Percentiles rank a stretch among this genome's conserved stretches.
Evolutionary conservation across 1,284 basidiomycete genomes (phyloP).

Genomic region (Retiboletus fuscus): DNA sequence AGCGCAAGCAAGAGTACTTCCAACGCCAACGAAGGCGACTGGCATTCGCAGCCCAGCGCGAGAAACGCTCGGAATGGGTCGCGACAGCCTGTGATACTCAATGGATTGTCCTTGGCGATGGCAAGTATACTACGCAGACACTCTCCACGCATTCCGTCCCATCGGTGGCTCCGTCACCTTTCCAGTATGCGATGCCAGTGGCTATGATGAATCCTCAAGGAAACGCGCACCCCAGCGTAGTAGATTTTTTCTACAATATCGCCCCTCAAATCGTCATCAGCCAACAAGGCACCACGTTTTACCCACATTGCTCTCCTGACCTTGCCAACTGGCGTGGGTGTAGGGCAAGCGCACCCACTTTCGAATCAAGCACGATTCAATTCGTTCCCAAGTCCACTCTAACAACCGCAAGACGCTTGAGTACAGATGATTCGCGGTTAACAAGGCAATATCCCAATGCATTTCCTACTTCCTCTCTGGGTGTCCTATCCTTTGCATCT

Average conservation of each 20-base stretch:
- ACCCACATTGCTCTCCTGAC: conserved; percentile 52
- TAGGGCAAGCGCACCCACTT: conserved; percentile 19
- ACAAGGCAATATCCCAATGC: conserved; percentile 35
- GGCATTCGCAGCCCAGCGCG: conserved; percentile 41
- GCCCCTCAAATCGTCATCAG: conserved; percentile 53
- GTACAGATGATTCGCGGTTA: conserved; percentile 31
- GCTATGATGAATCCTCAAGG: conserved; percentile 19
- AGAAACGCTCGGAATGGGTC: conserved; percentile 46
- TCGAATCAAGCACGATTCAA: conserved; percentile 25
- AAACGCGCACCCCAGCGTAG: background rate
- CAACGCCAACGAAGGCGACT: conserved; percentile 33
- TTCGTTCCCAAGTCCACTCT: conserved; percentile 52
- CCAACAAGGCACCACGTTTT: conserved; percentile 55
- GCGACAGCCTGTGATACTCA: conserved; percentile 56
- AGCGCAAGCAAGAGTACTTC: conserved; percentile 43
- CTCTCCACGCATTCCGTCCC: conserved; percentile 36
- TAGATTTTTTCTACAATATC: conserved; percentile 52
- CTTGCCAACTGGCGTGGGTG: conserved; percentile 52
- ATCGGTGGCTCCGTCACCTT: conserved; percentile 39
- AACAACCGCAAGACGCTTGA: conserved; percentile 48
- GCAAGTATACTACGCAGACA: conserved; percentile 59
- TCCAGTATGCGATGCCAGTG: conserved; percentile 30
- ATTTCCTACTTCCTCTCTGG: conserved; percentile 50
- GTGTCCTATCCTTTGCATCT: conserved; percentile 61
- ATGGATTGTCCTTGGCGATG: conserved; percentile 57